These are phyloP conservation scores for Coffea humblotiana DNA, from an alignment of 305 asterid species.

Conservation along the genomic window DNA sequence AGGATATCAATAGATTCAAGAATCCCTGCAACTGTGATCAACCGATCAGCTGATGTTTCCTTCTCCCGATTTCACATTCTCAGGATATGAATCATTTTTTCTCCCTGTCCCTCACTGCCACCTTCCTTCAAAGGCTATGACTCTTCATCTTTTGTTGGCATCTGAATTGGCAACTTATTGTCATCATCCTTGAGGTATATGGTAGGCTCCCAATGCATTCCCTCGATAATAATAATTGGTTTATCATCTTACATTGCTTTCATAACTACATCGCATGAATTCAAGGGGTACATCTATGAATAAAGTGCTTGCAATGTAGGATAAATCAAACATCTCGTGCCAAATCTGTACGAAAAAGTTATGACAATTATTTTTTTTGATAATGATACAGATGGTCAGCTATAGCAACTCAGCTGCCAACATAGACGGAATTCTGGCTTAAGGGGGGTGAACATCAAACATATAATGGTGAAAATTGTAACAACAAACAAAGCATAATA, in stretches of 20 bases:
- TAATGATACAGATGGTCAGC: no score
- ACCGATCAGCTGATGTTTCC: slow-evolving; percentile 31
- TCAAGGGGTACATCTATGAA: no score
- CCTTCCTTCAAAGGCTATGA: slow-evolving; percentile 36
- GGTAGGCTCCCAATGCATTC: slow-evolving; percentile 97
- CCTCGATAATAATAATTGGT: slow-evolving; percentile 88
- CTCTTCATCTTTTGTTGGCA: slow-evolving; percentile 49
- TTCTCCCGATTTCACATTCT: slow-evolving; percentile 28
- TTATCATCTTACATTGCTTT: slow-evolving; percentile 99
- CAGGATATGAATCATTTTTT: slow-evolving; percentile 26
- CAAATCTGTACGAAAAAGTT: no score
- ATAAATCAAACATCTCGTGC: no score
- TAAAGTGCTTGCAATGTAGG: no score
- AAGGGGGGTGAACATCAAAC: no score
- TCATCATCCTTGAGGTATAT: slow-evolving; percentile 94
- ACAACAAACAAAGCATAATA: no score
- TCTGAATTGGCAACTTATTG: slow-evolving; percentile 47
- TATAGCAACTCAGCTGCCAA: no score
- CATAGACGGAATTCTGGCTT: no score
- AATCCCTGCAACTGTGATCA: slow-evolving; percentile 48
- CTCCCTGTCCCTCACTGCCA: slow-evolving; percentile 25
- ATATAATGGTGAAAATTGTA: no score
- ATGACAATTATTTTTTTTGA: no score
- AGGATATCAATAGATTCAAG: slow-evolving; percentile 47
- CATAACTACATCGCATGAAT: neutral